Evolutionary conservation across 306 rosid species (phyloP).

Genomic region (Prunus kanzakura): DNA sequence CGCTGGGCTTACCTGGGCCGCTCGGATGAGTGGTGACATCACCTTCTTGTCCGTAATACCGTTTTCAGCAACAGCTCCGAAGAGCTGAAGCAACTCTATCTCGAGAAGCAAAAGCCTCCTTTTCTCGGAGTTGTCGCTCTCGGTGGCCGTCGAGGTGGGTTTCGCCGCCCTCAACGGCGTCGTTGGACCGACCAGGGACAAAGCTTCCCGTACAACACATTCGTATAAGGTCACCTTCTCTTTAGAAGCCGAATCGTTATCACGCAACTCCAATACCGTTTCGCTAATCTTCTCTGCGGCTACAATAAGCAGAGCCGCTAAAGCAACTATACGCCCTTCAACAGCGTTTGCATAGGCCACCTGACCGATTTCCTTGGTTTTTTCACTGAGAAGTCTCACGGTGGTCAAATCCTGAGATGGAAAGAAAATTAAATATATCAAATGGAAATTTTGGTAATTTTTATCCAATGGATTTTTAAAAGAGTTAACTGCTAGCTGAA

Average conservation of each 20-base stretch:
- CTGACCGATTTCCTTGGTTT: constrained; percentile 35
- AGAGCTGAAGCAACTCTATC: constrained; percentile 40
- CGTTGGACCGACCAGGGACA: constrained; percentile 22
- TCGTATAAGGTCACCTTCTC: constrained; percentile 38
- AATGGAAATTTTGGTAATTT: neutral
- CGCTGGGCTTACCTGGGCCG: constrained; percentile 26
- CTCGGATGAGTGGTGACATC: constrained; percentile 29
- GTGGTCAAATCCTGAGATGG: constrained; percentile 32
- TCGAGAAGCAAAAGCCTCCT: constrained; percentile 36
- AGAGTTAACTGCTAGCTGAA: neutral
- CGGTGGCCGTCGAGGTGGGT: neutral
- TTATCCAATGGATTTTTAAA: neutral
- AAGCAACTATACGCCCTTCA: constrained; percentile 23
- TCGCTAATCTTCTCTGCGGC: constrained; percentile 29
- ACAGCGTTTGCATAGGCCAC: constrained; percentile 36
- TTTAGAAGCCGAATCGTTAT: constrained; percentile 20
- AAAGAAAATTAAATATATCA: neutral
- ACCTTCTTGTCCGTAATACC: constrained; percentile 28
- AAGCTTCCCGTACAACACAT: constrained; percentile 27
- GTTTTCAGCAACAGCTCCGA: constrained; percentile 27
- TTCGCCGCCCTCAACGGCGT: neutral
- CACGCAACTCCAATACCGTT: constrained; percentile 18
- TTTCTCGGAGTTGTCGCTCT: constrained; percentile 9
- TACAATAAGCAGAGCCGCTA: constrained; percentile 36
- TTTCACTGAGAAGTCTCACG: constrained; percentile 33